phyloP scores from a whole-genome alignment of 257 asterid species.

The Osmanthus fragrans region DNA sequence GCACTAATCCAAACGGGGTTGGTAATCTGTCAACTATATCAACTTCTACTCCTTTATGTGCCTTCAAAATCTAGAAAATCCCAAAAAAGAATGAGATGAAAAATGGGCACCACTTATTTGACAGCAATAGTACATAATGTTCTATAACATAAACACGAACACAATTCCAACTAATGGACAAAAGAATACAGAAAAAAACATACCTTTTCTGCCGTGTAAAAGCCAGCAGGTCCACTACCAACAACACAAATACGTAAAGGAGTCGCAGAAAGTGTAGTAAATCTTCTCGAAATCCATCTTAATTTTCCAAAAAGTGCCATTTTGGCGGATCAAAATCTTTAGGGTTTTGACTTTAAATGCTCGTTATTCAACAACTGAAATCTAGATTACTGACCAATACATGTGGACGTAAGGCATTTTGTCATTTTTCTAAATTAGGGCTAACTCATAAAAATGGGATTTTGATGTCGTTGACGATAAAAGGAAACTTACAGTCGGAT shows the following conservation, averaged over 20 bases:
- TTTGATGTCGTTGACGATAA: too few species aligned
- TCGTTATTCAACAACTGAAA: too few species aligned
- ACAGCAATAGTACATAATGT: slow-evolving; percentile 8
- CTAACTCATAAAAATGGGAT: too few species aligned
- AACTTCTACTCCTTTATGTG: slow-evolving; percentile 69
- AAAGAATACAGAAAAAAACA: background rate
- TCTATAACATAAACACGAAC: background rate
- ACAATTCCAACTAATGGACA: background rate
- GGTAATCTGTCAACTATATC: slow-evolving; percentile 91
- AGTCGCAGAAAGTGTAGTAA: slow-evolving; percentile 42
- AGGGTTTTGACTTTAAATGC: too few species aligned
- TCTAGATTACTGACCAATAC: too few species aligned
- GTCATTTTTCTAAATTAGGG: too few species aligned
- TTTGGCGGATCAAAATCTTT: background rate
- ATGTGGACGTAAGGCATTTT: too few species aligned
- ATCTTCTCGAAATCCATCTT: slow-evolving; percentile 45
- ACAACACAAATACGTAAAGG: slow-evolving; percentile 75
- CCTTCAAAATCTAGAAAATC: slow-evolving; percentile 61
- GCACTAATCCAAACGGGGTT: slow-evolving; percentile 89
- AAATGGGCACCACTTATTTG: slow-evolving; percentile 3
- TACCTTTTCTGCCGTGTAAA: slow-evolving; percentile 91
- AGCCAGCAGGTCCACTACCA: slow-evolving; percentile 98
- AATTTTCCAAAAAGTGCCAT: slow-evolving; percentile 39
- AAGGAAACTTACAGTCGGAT: too few species aligned
- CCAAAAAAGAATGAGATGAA: background rate